Percentiles rank a stretch among this genome's conserved stretches.
Conservation (phyloP, 1,139 yeast genomes). For the Meyerozyma carpophila region DNA sequence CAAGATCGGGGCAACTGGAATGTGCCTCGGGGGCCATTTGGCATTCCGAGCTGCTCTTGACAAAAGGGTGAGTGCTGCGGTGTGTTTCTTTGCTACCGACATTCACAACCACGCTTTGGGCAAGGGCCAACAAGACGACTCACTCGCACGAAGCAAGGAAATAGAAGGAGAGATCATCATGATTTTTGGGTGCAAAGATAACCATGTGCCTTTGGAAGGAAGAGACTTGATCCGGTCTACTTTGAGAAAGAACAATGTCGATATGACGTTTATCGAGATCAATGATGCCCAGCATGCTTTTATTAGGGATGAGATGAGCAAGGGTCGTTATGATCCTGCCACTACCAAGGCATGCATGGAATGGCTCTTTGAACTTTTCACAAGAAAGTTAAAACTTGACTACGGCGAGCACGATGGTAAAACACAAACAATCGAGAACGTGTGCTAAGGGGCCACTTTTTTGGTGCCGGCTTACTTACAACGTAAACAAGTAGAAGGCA, state of each 20-base stretch:
- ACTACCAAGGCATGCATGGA: conserved; percentile 63
- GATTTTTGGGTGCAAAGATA: conserved; percentile 75
- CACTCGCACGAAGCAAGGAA: conserved; percentile 52
- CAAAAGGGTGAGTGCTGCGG: conserved; percentile 58
- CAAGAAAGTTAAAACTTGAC: conserved; percentile 62
- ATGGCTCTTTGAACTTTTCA: conserved; percentile 65
- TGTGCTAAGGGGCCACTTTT: conserved; percentile 37
- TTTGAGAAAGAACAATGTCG: conserved; percentile 56
- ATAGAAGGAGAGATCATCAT: conserved; percentile 56
- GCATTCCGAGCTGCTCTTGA: conserved; percentile 73
- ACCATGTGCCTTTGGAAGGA: conserved; percentile 77
- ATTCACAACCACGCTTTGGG: conserved; percentile 67
- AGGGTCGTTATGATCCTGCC: conserved; percentile 77
- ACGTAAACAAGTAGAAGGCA: too few species aligned
- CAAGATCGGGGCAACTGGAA: conserved; percentile 75
- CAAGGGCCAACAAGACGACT: conserved; percentile 56
- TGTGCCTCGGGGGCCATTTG: conserved; percentile 84
- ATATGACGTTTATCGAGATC: conserved; percentile 66
- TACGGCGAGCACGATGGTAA: conserved; percentile 58
- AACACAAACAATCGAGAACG: conserved; percentile 48
- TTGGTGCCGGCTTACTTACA: too few species aligned
- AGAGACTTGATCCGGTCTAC: conserved; percentile 64
- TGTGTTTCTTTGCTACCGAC: conserved; percentile 79
- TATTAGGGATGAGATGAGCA: conserved; percentile 70
- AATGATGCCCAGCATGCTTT: conserved; percentile 83